Conservation (phyloP, 2,329 filamentous ascomycete species). For the Diplocarpon rosae region DNA sequence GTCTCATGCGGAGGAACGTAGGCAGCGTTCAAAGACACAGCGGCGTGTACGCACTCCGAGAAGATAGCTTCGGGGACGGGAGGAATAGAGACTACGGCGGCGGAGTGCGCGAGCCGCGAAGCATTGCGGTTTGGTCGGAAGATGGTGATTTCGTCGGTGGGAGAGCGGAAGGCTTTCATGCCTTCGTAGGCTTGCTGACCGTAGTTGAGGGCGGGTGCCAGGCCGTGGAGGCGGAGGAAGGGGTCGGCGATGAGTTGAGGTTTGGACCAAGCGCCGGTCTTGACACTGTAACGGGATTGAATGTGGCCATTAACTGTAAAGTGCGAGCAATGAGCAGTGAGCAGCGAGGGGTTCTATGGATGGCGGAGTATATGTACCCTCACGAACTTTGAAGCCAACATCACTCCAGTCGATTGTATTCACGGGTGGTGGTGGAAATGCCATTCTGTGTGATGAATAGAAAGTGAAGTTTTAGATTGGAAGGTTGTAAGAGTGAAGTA, state of each 20-base stretch:
- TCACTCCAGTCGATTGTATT: constrained; percentile 85
- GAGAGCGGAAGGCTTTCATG: constrained; percentile 87
- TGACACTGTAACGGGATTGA: constrained; percentile 69
- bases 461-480: not conserved
- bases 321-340: constrained; percentile 1
- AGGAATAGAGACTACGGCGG: constrained; percentile 73
- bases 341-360: not conserved
- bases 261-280: constrained; percentile 65
- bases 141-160: constrained; percentile 62
- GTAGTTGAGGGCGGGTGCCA: constrained; percentile 93
- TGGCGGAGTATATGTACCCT: constrained; percentile 46
- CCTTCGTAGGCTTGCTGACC: constrained; percentile 97
- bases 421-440: constrained; percentile 67
- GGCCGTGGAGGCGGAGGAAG: constrained; percentile 81
- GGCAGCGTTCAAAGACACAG: constrained; percentile 78
- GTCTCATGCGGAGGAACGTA: constrained; percentile 85
- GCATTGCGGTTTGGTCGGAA: constrained; percentile 87
- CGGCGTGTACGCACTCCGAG: constrained; percentile 62
- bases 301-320: constrained; percentile 83
- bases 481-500: not conserved
- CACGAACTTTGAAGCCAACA: constrained; percentile 83
- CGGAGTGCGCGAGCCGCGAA: constrained; percentile 71
- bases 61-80: constrained; percentile 68
- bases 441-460: constrained; percentile 22
- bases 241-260: constrained; percentile 75